A percentile compares a stretch with the other conserved stretches of the same genome.
Conservation (phyloP, 1,284 basidiomycete genomes). For the Phlebopus sp. region DNA sequence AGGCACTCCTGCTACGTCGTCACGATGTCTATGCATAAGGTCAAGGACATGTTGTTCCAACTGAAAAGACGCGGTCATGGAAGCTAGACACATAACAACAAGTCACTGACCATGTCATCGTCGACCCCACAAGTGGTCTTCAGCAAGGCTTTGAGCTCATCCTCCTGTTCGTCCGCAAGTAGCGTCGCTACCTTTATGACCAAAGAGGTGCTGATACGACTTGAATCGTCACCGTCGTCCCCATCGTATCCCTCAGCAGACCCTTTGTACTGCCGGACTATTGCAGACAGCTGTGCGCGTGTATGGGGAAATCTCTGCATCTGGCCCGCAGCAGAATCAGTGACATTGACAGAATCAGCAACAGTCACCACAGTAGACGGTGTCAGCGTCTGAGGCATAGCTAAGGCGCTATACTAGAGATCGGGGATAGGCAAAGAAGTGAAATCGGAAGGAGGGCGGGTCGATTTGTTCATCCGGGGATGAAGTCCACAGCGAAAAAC, state of each 20-base stretch:
- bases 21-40: constrained; percentile 83
- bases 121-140: constrained; percentile 70
- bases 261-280: constrained; percentile 68
- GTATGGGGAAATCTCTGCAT: constrained; percentile 69
- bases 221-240: constrained; percentile 58
- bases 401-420: constrained; percentile 10
- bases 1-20: constrained; percentile 78
- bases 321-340: constrained; percentile 20
- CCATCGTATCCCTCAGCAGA: constrained; percentile 47
- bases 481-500: constrained; percentile 22
- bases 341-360: constrained; percentile 20
- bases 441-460: constrained; percentile 10
- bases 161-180: constrained; percentile 81
- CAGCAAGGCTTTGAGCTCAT: constrained; percentile 75
- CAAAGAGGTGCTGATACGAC: constrained; percentile 52
- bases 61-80: constrained; percentile 35
- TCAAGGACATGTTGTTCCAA: constrained; percentile 77
- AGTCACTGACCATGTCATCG: constrained; percentile 62
- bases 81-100: constrained; percentile 10
- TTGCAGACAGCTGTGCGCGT: constrained; percentile 68
- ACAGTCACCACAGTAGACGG: constrained; percentile 20
- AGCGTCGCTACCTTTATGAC: constrained; percentile 68
- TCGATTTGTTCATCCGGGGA: constrained; percentile 25
- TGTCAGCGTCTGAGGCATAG: constrained; percentile 27
- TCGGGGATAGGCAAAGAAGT: not conserved